Conservation (phyloP, 148 eudicot species). For the Rhododendron mucronatum region DNA sequence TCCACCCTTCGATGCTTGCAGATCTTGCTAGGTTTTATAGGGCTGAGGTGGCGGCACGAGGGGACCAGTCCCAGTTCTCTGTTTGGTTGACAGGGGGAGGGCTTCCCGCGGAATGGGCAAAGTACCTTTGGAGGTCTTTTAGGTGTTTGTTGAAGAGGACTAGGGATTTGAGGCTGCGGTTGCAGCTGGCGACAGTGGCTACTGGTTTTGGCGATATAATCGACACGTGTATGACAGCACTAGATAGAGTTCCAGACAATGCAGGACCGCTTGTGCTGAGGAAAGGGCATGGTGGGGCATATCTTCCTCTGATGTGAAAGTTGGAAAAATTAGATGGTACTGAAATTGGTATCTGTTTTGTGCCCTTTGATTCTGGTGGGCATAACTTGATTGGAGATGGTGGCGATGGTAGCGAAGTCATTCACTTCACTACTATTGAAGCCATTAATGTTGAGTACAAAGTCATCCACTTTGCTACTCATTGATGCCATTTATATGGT, state of each 20-base stretch:
- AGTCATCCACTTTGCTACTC: background rate
- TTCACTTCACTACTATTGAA: too few species aligned
- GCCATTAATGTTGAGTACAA: background rate
- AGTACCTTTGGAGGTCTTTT: conserved; percentile 79
- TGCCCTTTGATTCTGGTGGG: background rate
- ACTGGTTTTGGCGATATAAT: conserved; percentile 79
- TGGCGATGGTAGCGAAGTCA: background rate
- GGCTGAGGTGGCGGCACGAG: conserved; percentile 84
- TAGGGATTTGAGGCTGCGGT: conserved; percentile 67
- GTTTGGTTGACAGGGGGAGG: conserved; percentile 93
- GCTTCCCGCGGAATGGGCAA: conserved; percentile 85
- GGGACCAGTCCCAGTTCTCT: conserved; percentile 84
- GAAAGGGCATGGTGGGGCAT: conserved; percentile 98
- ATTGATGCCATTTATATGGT: background rate
- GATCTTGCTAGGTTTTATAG: conserved; percentile 83
- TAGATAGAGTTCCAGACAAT: conserved; percentile 94
- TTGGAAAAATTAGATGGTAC: background rate
- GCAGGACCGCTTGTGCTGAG: conserved; percentile 89
- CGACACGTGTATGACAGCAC: conserved; percentile 48
- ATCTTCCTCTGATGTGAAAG: conserved; percentile 75
- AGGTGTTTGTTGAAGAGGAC: conserved; percentile 87
- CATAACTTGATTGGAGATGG: background rate
- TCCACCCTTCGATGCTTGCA: conserved; percentile 69
- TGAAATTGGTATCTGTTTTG: background rate
- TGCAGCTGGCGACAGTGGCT: conserved; percentile 69